Evolutionary conservation across 345 rosid species (phyloP), one percentile per base, ranked within the genome.

Genomic region (Citrus reticulata): DNA sequence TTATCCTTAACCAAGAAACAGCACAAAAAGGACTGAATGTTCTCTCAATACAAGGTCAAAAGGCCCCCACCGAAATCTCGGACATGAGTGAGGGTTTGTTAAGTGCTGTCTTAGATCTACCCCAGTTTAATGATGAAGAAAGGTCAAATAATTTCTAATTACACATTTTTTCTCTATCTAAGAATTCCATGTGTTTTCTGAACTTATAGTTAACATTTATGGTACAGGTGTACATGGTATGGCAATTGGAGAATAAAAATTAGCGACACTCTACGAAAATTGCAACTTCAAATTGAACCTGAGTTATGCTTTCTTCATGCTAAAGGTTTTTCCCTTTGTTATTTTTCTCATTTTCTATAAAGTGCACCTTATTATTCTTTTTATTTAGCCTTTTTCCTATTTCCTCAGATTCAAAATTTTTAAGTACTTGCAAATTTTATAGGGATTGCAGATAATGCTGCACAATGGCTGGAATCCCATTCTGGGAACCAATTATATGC

Each of bases 181-280:
- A 77, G 78, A 78, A 70, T 68, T 77, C 55, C 65, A 29, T 30
- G 54, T 32, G n/a, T 30, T 57, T 61, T 59, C 70, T 77, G 65
- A 83, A 46, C 37, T 74, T 54, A 34, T 29, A 29, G 62, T 16
- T 72, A 9, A 79, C 69, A 39, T 82, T 75, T 77, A 58, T 74
- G 79, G 68, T 80, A 68, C 82, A 95, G 98, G 83, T 83, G 79
- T 84, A 42, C 83, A 17, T 91, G 98, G 96, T 89, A 79, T 68
- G 68, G 73, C 57, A 84, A 80, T 42, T 96, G 98, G 97, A 86
- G 77, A 46, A 55, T 82, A 76, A 84, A 83, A 79, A 81, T 85
- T 20, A 76, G 63, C 67, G 83, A 82, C 57, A 73, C 86, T 60
- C 58, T 83, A 20, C 86, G 78, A 77, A 78, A 70, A 46, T 81